Conservation (phyloP, 2,329 filamentous ascomycete species). For the Aspergillus nomiae region DNA sequence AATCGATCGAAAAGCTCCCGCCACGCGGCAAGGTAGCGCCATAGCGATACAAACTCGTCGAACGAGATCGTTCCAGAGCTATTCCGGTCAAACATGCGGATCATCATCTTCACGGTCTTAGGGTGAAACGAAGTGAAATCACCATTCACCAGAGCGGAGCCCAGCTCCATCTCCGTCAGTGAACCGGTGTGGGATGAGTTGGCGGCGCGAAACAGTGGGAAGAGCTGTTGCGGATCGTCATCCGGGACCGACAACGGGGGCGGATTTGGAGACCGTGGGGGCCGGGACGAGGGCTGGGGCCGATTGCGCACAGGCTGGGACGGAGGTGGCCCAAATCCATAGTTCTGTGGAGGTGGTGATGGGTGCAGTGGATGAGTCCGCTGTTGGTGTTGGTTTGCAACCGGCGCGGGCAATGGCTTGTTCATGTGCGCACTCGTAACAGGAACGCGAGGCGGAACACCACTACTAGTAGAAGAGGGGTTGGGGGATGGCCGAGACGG, state of each 20-base stretch:
- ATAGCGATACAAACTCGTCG: conserved; percentile 93
- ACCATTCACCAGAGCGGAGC: conserved; percentile 89
- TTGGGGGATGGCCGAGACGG: conserved; percentile 29
- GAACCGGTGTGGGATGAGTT: conserved; percentile 78
- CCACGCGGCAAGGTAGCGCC: conserved; percentile 95
- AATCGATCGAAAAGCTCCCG: conserved; percentile 93
- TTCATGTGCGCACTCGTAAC: conserved; percentile 25
- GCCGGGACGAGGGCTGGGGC: conserved; percentile 60
- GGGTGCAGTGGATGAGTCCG: conserved; percentile 43
- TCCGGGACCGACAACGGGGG: conserved; percentile 51
- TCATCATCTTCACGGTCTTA: conserved; percentile 98
- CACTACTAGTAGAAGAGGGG: conserved; percentile 18
- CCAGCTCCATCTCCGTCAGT: conserved; percentile 82
- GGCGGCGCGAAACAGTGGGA: conserved; percentile 85
- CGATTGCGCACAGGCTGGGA: conserved; percentile 56
- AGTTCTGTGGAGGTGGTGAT: conserved; percentile 48
- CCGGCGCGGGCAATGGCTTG: conserved; percentile 16
- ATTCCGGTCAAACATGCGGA: conserved; percentile 97
- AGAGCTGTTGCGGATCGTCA: conserved; percentile 63
- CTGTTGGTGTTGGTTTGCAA: conserved; percentile 33
- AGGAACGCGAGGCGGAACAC: conserved; percentile 28
- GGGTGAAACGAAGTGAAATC: conserved; percentile 94
- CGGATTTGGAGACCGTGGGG: conserved; percentile 66
- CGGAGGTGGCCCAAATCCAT: conserved; percentile 54
- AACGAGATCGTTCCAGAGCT: conserved; percentile 87